Conservation (phyloP, 2,329 filamentous ascomycete genomes). For the Paraconiothyrium brasiliense region DNA sequence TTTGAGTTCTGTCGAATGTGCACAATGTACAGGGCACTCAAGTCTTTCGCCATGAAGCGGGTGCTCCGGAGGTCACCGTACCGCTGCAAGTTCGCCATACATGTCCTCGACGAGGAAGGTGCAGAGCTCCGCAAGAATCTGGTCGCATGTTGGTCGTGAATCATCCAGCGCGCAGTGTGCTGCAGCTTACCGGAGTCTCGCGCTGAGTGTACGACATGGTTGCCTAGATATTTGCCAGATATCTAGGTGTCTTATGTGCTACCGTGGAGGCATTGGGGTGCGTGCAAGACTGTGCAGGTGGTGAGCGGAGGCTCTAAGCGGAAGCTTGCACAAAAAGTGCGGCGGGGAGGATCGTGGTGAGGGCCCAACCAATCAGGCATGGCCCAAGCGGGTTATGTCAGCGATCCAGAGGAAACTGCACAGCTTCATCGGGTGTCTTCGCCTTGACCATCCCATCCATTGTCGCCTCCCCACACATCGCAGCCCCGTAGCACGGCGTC, state of each 20-base stretch:
- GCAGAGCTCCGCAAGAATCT: constrained; percentile 87
- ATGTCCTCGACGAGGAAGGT: constrained; percentile 87
- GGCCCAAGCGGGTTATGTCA: constrained; percentile 22
- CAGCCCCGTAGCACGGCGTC: constrained; percentile 47
- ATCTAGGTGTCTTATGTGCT: constrained; percentile 39
- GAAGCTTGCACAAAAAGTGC: constrained; percentile 7
- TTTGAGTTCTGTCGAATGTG: not conserved
- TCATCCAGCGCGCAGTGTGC: constrained; percentile 31
- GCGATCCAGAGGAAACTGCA: constrained; percentile 13
- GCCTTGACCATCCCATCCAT: constrained; percentile 49
- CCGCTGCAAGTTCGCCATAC: constrained; percentile 90
- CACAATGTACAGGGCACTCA: not conserved
- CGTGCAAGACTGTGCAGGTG: not conserved
- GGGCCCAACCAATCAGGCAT: constrained; percentile 7
- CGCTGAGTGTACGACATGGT: constrained; percentile 49
- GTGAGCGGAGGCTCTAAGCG: not conserved
- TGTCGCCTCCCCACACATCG: constrained; percentile 62
- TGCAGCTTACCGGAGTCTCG: constrained; percentile 47
- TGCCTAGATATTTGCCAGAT: constrained; percentile 48
- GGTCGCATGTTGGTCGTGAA: constrained; percentile 57
- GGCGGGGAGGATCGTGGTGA: constrained; percentile 14
- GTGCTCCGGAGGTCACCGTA: constrained; percentile 55
- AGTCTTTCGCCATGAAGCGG: not conserved
- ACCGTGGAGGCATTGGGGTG: constrained; percentile 45
- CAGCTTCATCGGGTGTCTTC: constrained; percentile 6